A percentile compares a stretch with the other conserved stretches of the same genome.
These are phyloP conservation scores for Stagonosporopsis chrysanthemi DNA, from an alignment of 2,329 filamentous ascomycete genomes.

Conservation along the genomic window DNA sequence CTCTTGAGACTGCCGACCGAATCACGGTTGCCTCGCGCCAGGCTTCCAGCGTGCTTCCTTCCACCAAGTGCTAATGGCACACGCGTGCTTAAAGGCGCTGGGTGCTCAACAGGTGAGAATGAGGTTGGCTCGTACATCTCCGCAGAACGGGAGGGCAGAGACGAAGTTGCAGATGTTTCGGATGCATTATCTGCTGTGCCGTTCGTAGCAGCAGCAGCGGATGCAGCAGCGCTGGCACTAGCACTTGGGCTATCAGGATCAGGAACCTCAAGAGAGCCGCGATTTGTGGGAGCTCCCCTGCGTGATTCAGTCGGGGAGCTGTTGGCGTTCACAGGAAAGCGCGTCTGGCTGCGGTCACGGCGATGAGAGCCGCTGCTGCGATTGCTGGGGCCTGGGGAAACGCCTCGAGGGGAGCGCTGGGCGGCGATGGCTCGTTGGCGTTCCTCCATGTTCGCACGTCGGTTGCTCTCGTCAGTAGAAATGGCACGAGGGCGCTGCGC, in stretches of 20 bases:
- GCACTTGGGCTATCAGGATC: conserved; percentile 56
- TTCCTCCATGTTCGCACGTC: conserved; percentile 92
- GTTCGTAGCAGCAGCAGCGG: conserved; percentile 43
- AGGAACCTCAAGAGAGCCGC: conserved; percentile 83
- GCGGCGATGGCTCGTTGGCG: conserved; percentile 79
- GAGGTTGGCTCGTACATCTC: conserved; percentile 17
- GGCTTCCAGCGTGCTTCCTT: conserved; percentile 46
- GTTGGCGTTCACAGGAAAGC: conserved; percentile 77
- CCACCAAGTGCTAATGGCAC: conserved; percentile 36
- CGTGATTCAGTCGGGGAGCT: conserved; percentile 62
- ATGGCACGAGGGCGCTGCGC: conserved; percentile 79
- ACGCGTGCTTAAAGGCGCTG: conserved; percentile 45
- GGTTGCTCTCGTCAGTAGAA: conserved; percentile 94
- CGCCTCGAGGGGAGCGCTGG: conserved; percentile 70
- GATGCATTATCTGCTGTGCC: conserved; percentile 43
- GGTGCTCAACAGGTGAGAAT: conserved; percentile 34
- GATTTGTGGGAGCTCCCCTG: conserved; percentile 61
- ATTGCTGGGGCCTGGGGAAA: conserved; percentile 72
- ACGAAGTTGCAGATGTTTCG: conserved; percentile 10
- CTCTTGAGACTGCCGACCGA: conserved; percentile 51
- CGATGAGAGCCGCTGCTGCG: conserved; percentile 54
- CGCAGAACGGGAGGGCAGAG: conserved; percentile 10
- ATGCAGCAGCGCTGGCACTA: conserved; percentile 38
- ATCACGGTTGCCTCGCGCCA: conserved; percentile 48
- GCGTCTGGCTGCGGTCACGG: conserved; percentile 80